phyloP scores from a whole-genome alignment of 768 basidiomycete genomes.

The Cystobasidiopsis lactophilus region DNA sequence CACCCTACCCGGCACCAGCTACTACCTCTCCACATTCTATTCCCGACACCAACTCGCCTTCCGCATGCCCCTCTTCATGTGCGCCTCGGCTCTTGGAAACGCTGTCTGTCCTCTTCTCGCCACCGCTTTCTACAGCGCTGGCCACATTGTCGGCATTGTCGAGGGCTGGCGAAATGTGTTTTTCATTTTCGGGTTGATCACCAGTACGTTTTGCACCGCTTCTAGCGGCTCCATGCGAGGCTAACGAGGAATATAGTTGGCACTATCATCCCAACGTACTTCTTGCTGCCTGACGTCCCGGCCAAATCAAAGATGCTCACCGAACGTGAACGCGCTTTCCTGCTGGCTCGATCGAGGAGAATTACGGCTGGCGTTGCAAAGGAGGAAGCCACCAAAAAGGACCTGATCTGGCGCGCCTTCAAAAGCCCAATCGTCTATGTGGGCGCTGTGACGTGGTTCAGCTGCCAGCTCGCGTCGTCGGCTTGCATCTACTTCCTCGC shows the following conservation, averaged over 20 bases:
- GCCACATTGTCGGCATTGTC: too few species aligned
- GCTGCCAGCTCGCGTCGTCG: not conserved
- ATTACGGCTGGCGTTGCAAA: not conserved
- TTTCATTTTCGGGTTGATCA: not conserved
- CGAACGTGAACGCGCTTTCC: conserved; percentile 8
- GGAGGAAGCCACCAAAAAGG: not conserved
- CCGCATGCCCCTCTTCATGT: not conserved
- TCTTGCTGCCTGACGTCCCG: conserved; percentile 4
- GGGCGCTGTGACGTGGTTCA: not conserved
- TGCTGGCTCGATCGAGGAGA: not conserved
- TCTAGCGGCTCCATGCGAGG: too few species aligned
- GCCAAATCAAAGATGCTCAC: conserved; percentile 7
- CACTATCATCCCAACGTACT: conserved; percentile 3
- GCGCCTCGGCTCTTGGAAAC: not conserved
- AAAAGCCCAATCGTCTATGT: not conserved
- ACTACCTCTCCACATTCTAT: too few species aligned
- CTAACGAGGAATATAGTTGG: too few species aligned
- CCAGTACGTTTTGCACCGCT: not conserved
- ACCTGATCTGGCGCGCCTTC: not conserved
- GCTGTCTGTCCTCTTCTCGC: too few species aligned
- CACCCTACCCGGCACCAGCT: too few species aligned
- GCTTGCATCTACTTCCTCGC: not conserved
- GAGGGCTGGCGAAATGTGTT: too few species aligned
- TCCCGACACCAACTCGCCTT: not conserved
- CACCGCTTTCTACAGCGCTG: too few species aligned